phyloP scores from a whole-genome alignment of 768 basidiomycete species.

The Boletus vinaceobasis region DNA sequence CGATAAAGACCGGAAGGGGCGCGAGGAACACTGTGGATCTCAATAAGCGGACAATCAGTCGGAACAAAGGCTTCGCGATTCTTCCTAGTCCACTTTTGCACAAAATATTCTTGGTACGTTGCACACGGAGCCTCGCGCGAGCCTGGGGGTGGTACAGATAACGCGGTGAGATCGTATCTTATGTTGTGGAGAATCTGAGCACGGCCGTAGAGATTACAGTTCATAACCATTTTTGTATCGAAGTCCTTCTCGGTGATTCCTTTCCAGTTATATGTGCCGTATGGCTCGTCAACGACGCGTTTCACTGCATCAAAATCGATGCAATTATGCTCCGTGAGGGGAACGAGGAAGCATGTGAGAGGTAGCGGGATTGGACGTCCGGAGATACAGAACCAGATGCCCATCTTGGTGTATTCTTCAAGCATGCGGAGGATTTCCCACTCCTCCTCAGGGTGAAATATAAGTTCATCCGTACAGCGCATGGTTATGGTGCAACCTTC shows the following conservation, averaged over 20 bases:
- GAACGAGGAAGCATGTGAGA: conserved; percentile 64
- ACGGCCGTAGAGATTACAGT: conserved; percentile 52
- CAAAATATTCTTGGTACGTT: conserved; percentile 62
- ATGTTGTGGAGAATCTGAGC: conserved; percentile 54
- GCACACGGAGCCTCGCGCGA: conserved; percentile 44
- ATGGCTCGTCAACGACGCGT: conserved; percentile 44
- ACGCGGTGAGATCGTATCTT: conserved; percentile 62
- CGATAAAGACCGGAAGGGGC: conserved; percentile 40
- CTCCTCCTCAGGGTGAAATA: conserved; percentile 50
- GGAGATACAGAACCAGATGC: conserved; percentile 62
- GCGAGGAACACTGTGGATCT: conserved; percentile 45
- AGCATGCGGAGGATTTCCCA: conserved; percentile 48
- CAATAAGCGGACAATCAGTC: conserved; percentile 58
- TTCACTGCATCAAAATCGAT: conserved; percentile 61
- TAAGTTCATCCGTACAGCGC: conserved; percentile 43
- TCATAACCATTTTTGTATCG: conserved; percentile 51
- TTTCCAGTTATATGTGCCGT: conserved; percentile 55
- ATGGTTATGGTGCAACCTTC: conserved; percentile 34
- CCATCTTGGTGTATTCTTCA: conserved; percentile 61
- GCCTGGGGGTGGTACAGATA: conserved; percentile 52
- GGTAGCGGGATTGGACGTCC: conserved; percentile 49
- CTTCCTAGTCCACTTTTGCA: conserved; percentile 52
- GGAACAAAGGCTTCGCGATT: conserved; percentile 44
- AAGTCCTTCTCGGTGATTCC: conserved; percentile 47
- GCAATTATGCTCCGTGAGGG: conserved; percentile 45